phyloP scores from a whole-genome alignment of 768 basidiomycete genomes.

The Phallus indusiatus region DNA sequence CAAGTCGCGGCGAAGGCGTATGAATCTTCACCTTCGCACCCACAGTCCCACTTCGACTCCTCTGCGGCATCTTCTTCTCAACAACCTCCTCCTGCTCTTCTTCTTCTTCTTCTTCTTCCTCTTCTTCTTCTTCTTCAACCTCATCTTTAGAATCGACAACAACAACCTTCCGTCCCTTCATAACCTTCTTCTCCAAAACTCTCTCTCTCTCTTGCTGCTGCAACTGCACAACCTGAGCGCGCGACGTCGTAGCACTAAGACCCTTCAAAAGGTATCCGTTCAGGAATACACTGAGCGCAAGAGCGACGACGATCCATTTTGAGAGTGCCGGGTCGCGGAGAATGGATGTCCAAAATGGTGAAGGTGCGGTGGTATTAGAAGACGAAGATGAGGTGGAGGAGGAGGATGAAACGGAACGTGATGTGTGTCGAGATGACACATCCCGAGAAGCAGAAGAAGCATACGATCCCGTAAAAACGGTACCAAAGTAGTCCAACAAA shows the following conservation, averaged over 20 bases:
- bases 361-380: constrained; percentile 33
- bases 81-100: too few relatives aligned
- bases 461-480: not conserved
- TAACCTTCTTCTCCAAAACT: not conserved
- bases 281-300: constrained; percentile 77
- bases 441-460: not conserved
- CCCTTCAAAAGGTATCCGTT: constrained; percentile 93
- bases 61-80: constrained; percentile 8
- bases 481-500: not conserved
- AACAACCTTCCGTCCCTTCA: not conserved
- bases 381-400: constrained; percentile 24
- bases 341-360: constrained; percentile 75
- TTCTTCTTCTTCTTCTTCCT: constrained; percentile 12
- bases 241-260: constrained; percentile 47
- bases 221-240: not conserved
- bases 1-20: constrained; percentile 5
- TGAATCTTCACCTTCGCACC: not conserved
- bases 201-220: not conserved
- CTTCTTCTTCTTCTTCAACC: not conserved
- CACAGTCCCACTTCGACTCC: constrained; percentile 6
- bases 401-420: constrained; percentile 1
- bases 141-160: not conserved
- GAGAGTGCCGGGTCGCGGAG: constrained; percentile 90
- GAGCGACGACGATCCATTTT: constrained; percentile 89
- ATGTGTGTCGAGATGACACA: too few relatives aligned